Conservation (phyloP, 495 filamentous ascomycete genomes). For the Daldinia loculata region DNA sequence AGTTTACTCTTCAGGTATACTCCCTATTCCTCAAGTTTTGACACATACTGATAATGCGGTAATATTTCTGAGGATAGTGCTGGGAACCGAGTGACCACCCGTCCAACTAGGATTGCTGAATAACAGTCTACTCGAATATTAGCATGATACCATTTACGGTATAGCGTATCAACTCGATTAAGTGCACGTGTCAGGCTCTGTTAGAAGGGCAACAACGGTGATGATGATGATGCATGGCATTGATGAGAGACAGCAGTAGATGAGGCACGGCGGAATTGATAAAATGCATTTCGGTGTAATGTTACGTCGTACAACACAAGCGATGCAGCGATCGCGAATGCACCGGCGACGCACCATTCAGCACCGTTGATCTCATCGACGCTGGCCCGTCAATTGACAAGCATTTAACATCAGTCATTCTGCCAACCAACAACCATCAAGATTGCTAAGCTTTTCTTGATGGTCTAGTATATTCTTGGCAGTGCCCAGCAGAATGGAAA, state of each 20-base stretch:
- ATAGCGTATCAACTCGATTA: neutral
- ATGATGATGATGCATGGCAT: conserved; percentile 2
- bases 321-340: conserved; percentile 34
- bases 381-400: conserved; percentile 26
- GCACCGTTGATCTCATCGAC: conserved; percentile 28
- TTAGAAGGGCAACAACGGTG: neutral
- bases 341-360: conserved; percentile 28
- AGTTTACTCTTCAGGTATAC: neutral
- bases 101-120: conserved; percentile 59
- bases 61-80: conserved; percentile 58
- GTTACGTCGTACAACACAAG: conserved; percentile 35
- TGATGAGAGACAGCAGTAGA: conserved; percentile 6
- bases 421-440: conserved; percentile 25
- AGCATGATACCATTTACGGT: conserved; percentile 3
- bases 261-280: conserved; percentile 1
- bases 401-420: conserved; percentile 9
- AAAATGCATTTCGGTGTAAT: conserved; percentile 17
- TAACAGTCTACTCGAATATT: conserved; percentile 50
- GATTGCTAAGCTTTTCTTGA: conserved; percentile 31
- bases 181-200: conserved; percentile 2
- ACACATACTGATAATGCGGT: conserved; percentile 57
- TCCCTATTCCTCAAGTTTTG: neutral
- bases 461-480: conserved; percentile 34
- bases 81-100: conserved; percentile 52
- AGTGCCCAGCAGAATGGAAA: conserved; percentile 22